Evolutionary conservation across 1,139 yeast species (phyloP).

Genomic region (Scheffersomyces cryptocercus): DNA sequence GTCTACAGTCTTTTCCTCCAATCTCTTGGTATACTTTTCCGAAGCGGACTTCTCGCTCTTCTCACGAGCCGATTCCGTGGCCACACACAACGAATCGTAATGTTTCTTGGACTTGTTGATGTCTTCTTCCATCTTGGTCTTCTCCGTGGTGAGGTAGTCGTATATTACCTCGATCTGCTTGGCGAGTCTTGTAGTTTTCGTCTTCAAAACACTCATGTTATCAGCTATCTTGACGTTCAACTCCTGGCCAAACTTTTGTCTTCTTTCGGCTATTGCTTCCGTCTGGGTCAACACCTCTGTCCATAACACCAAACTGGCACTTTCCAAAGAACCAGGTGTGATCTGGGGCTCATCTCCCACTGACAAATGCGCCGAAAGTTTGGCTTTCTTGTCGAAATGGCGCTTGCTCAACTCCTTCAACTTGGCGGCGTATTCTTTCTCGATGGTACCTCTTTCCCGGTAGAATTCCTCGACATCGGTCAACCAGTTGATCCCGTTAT

Average conservation of each 20-base stretch:
- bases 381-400: slow-evolving; percentile 77
- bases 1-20: slow-evolving; percentile 64
- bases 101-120: slow-evolving; percentile 69
- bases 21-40: slow-evolving; percentile 60
- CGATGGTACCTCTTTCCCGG: slow-evolving; percentile 76
- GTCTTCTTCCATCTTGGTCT: slow-evolving; percentile 62
- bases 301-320: slow-evolving; percentile 95
- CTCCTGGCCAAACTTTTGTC: slow-evolving; percentile 60
- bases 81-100: slow-evolving; percentile 78
- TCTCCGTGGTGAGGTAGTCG: slow-evolving; percentile 56
- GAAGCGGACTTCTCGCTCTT: slow-evolving; percentile 62
- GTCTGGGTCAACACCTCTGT: slow-evolving; percentile 84
- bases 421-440: slow-evolving; percentile 76
- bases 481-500: slow-evolving; percentile 72
- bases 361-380: slow-evolving; percentile 62
- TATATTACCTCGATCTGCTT: slow-evolving; percentile 60
- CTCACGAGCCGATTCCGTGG: slow-evolving; percentile 77
- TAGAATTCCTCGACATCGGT: slow-evolving; percentile 81
- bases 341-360: slow-evolving; percentile 91
- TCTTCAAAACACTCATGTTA: slow-evolving; percentile 56
- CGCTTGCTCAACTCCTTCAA: slow-evolving; percentile 65
- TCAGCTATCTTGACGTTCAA: slow-evolving; percentile 62
- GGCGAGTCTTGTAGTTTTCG: slow-evolving; percentile 55
- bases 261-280: slow-evolving; percentile 75
- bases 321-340: slow-evolving; percentile 94